These are phyloP conservation scores for Pestalotiopsis sp. DNA, from an alignment of 2,329 filamentous ascomycete genomes.

Conservation along the genomic window DNA sequence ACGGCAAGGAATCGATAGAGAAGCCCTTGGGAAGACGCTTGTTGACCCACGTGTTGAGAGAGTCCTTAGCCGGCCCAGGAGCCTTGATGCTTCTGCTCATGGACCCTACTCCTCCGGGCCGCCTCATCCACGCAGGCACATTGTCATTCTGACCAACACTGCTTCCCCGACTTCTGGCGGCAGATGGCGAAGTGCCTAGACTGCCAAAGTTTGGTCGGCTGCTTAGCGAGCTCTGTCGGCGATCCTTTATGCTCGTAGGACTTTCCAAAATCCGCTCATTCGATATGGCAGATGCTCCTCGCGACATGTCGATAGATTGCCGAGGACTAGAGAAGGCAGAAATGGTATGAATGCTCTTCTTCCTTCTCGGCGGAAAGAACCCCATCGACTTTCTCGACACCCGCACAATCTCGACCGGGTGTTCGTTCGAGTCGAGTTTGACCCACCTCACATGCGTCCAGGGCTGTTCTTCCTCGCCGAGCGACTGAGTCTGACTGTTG, in stretches of 20 bases:
- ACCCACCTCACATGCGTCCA: constrained; percentile 95
- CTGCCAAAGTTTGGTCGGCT: constrained; percentile 26
- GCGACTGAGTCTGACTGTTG: constrained; percentile 34
- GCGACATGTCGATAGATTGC: constrained; percentile 62
- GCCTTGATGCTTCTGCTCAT: constrained; percentile 70
- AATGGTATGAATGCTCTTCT: constrained; percentile 75
- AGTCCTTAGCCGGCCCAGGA: constrained; percentile 83
- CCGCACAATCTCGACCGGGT: constrained; percentile 82
- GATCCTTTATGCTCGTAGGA: constrained; percentile 29
- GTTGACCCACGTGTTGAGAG: constrained; percentile 80
- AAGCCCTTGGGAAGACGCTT: constrained; percentile 77
- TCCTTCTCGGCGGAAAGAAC: constrained; percentile 87
- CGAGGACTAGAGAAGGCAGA: constrained; percentile 70
- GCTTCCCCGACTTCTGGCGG: constrained; percentile 29
- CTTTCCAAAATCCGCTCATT: constrained; percentile 26
- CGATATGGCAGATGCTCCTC: constrained; percentile 19
- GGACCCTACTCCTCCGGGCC: constrained; percentile 87
- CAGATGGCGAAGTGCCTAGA: constrained; percentile 27
- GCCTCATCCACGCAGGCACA: constrained; percentile 67
- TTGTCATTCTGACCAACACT: constrained; percentile 30
- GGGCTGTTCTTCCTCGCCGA: constrained; percentile 59
- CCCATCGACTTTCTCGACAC: constrained; percentile 80
- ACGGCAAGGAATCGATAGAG: constrained; percentile 68
- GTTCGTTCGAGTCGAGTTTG: constrained; percentile 67
- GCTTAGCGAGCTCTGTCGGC: constrained; percentile 31